Base-by-base conservation (phyloP, 768 basidiomycete species). In the Dioszegia crocea region DNA sequence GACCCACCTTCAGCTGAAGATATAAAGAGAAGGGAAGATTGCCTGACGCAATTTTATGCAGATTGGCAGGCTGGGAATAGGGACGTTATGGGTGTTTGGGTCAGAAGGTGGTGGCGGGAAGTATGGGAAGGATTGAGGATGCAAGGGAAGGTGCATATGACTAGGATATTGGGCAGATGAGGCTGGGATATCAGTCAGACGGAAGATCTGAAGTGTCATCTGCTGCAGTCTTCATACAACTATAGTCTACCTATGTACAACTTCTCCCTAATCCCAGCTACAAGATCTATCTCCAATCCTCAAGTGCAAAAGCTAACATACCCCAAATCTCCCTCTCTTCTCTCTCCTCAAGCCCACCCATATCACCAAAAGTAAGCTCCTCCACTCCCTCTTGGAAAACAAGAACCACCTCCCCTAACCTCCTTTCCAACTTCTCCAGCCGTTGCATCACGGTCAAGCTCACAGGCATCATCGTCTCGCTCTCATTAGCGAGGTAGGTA, bases 61-160 rank as follows among this genome's bases (percentile, higher is more conserved):
- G 72, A 74, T 59, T 74, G 72, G 72, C 72, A 71, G 51, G 59
- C 58, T 4, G 39, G 67, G 5, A 71, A 74, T 51, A 61, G 63
- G 36, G 62, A 60, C 10, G 33, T 47, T 29, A 70, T 71, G 57
- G 53, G 52, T 12, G 41, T 46, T 29, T 74, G 72, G 72, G 72
- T 74, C 4, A 59, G 57, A 46, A 60, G 65, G 30, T 74, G 72
- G 72, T 74, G 72, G 72, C 47, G 65, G 19, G 72, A 74, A 38
- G 46, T 71, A 29, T 71, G 67, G 67, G 63, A 31, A 8, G 65
- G 69, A 9, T 45, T 74, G 52, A 62, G 58, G 52, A 65, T 67
- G 47, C 67, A 74, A 52, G 53, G 46, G n/a, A 68, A 52, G 47
- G 55, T 73, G 17, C 61, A 72, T 47, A 14, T 61, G 17, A 29